Evolutionary conservation across 169 alveolate species (phyloP), one percentile per base, ranked within the genome.

Genomic region (Theileria orientalis): DNA sequence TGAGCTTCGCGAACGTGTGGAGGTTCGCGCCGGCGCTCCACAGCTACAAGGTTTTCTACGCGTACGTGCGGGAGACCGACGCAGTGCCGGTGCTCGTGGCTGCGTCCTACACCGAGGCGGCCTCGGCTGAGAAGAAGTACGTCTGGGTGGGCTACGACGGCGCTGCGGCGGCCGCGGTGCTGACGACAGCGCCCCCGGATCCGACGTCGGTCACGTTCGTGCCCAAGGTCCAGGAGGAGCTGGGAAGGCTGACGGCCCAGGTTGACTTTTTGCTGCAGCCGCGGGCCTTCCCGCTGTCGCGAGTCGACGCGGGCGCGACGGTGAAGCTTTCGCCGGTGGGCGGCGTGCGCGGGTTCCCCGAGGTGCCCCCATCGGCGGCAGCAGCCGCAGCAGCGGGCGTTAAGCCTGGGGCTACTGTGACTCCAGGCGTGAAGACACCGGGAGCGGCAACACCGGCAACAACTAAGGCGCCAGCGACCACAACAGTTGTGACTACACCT

Each of bases 251-350:
- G 35, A 49, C 60, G 0, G 60, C 60, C 27, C 19, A 13, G 19
- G 60, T 49, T 49, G 60, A 49, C 25, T 49, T 49, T 32, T 49
- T 27, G 60, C 60, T 49, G 19, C 60, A 49, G 27, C 60, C 60
- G 19, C 29, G 25, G 2, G 60, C 60, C 19, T 49, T 49, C 60
- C 25, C 25, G 14, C 19, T 32, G 25, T 13, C 60, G 19, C 27
- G 25, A 13, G 29, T 49, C n/a, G n/a, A n/a, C n/a, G n/a, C n/a
- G n/a, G n/a, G n/a, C n/a, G n/a, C n/a, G n/a, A 49, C 60, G 13
- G 60, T 32, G 3, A 49, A 49, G 60, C 25, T 49, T 8, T 49
- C 60, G 25, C 60, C 60, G 9, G 60, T 49, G 2, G 60, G 60
- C 25, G 25, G 25, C 27, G 60, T 49, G 19, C 60, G 25, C 35